A percentile compares a stretch with the other conserved stretches of the same genome.
These are phyloP conservation scores for Leccinum laetum DNA, from an alignment of 1,284 basidiomycete species.

Conservation along the genomic window DNA sequence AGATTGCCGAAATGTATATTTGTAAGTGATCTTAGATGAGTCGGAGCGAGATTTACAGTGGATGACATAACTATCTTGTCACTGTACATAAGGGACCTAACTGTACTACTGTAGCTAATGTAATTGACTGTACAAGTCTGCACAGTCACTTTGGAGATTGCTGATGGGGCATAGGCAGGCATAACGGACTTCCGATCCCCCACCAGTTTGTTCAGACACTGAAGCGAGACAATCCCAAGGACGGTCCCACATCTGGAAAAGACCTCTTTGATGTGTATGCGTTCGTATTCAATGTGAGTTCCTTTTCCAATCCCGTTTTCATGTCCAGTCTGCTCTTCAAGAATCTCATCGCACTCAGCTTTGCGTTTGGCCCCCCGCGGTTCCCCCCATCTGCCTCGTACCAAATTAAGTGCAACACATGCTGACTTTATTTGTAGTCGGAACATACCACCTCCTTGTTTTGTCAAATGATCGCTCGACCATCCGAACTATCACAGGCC, in stretches of 20 bases:
- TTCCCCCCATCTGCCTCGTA: background rate
- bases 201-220: conserved; percentile 78
- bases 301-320: conserved; percentile 3
- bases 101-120: too few relatives aligned
- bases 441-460: conserved; percentile 79
- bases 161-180: conserved; percentile 71
- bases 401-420: conserved; percentile 8
- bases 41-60: too few relatives aligned
- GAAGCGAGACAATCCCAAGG: conserved; percentile 78
- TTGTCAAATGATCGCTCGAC: conserved; percentile 86
- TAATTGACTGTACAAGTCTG: too few relatives aligned
- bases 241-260: conserved; percentile 74
- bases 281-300: conserved; percentile 82
- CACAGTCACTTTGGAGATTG: too few relatives aligned
- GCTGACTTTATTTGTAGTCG: conserved; percentile 44
- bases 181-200: conserved; percentile 93
- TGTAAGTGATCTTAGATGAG: too few relatives aligned
- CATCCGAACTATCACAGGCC: conserved; percentile 71
- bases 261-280: conserved; percentile 82
- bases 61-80: too few relatives aligned
- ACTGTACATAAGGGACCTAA: too few relatives aligned
- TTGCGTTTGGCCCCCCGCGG: background rate
- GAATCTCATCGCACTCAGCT: background rate
- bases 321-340: conserved; percentile 1
- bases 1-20: too few relatives aligned